phyloP scores from a whole-genome alignment of 345 rosid species.

The rapeseed (Brassica napus) region DNA sequence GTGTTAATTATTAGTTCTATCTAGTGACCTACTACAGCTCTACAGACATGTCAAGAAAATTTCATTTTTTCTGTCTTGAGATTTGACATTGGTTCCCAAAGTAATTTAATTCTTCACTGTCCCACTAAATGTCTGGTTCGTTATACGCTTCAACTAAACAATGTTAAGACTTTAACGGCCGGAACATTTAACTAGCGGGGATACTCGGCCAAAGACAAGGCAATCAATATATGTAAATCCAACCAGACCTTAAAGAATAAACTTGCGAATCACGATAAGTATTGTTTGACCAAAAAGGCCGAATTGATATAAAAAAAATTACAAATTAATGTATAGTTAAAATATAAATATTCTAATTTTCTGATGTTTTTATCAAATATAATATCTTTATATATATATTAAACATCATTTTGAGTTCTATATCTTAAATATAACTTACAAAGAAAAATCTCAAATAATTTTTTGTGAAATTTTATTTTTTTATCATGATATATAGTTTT shows the following conservation, averaged over 20 bases:
- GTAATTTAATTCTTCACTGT: conserved; percentile 5
- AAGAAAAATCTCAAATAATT: neutral
- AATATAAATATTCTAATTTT: neutral
- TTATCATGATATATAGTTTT: neutral
- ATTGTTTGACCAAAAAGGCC: neutral
- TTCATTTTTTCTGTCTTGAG: neutral
- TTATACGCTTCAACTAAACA: neutral
- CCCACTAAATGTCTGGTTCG: neutral
- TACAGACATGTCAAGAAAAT: conserved; percentile 11
- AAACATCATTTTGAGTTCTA: neutral
- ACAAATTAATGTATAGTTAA: neutral
- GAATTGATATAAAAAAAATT: neutral
- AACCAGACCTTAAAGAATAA: neutral
- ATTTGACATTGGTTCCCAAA: conserved; percentile 19
- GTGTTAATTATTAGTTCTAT: conserved; percentile 23
- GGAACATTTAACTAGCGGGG: neutral
- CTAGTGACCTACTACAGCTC: conserved; percentile 8
- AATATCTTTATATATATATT: neutral
- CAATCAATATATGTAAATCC: neutral
- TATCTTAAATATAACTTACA: neutral
- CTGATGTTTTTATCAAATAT: neutral
- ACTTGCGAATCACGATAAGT: neutral
- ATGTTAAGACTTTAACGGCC: neutral
- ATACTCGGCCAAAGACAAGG: neutral
- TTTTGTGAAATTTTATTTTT: neutral